Evolutionary conservation across 768 basidiomycete species (phyloP), one percentile per base, ranked within the genome.

Genomic region (Podaxis sp.): DNA sequence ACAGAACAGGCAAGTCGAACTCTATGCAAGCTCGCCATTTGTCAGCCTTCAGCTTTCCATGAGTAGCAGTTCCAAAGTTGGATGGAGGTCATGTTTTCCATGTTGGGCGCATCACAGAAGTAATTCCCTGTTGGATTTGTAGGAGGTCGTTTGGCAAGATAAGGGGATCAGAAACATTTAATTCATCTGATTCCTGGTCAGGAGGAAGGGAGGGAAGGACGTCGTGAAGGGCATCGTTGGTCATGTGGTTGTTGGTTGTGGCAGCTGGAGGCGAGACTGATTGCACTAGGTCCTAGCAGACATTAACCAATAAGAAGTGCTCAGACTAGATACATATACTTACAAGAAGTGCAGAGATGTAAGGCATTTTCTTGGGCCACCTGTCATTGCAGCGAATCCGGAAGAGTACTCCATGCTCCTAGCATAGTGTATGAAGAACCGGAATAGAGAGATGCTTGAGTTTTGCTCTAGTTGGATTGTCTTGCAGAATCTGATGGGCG

Each of bases 11-110:
- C 9, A 71, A 36, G 49, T 71, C 64, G 57, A 71, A 68, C 40
- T 68, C 68, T 36, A 68, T 59, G 2, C 48, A 59, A 5, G 70
- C 66, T 38, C 64, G 48, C 71, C 71, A 72, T 59, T 70, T 64
- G 38, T 69, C 68, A 1, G 69, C 69, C 44, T 70, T 70, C 24
- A 72, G 40, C 59, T 70, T 69, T 22, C 69, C 69, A 39, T 70
- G 68, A 19, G 51, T 40, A 0, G 66, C 62, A 28, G 64, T 57
- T 13, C 67, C 63, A 22, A 66, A 65, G 28, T 66, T 60, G 3
- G 8, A 11, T 13, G 63, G 63, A 24, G 63, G 59, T 13, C 48
- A 17, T 9, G 33, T 24, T 30, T 61, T 52, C 54, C 59, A 63
- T 5, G 39, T 30, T 9, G 68, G 68, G 22, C 55, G 54, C 7